Evolutionary conservation across 2,329 filamentous ascomycete genomes (phyloP).

Genomic region (Claviceps humidiphila): DNA sequence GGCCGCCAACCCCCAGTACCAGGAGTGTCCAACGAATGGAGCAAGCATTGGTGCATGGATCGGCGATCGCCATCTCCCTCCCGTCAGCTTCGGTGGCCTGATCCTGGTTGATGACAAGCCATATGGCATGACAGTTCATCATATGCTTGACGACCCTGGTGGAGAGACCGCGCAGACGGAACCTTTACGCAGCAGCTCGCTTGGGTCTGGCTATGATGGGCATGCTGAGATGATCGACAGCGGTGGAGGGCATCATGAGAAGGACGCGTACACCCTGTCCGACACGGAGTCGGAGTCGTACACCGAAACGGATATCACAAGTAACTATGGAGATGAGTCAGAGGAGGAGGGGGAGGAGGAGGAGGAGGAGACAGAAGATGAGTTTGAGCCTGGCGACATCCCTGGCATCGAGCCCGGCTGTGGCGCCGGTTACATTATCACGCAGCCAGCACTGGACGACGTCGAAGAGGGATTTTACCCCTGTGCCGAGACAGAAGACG

Average conservation of each 20-base stretch:
- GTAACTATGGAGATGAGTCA: conserved; percentile 36
- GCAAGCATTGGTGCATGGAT: conserved; percentile 89
- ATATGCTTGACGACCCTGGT: conserved; percentile 72
- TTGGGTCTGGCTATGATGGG: conserved; percentile 24
- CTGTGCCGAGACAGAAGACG: conserved; percentile 52
- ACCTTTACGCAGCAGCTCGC: conserved; percentile 25
- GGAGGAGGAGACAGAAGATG: conserved; percentile 38
- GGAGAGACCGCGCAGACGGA: conserved; percentile 22
- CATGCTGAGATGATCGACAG: conserved; percentile 28
- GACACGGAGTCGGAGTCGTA: conserved; percentile 44
- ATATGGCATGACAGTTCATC: conserved; percentile 92
- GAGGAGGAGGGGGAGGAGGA: conserved; percentile 34
- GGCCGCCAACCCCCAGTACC: conserved; percentile 60
- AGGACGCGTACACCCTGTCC: conserved; percentile 47
- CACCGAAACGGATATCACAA: conserved; percentile 38
- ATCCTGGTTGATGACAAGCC: conserved; percentile 73
- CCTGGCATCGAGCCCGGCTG: conserved; percentile 63
- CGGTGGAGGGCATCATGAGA: conserved; percentile 33
- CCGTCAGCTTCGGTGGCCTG: conserved; percentile 81
- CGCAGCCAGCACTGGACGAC: conserved; percentile 83
- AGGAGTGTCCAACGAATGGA: conserved; percentile 66
- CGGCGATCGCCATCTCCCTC: conserved; percentile 71
- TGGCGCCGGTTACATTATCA: conserved; percentile 68
- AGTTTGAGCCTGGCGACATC: conserved; percentile 58
- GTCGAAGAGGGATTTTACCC: conserved; percentile 75